Percentiles rank a stretch among this genome's conserved stretches.
These are phyloP conservation scores for Termitomyces eurrhizus DNA, from an alignment of 768 basidiomycete species.

Conservation along the genomic window DNA sequence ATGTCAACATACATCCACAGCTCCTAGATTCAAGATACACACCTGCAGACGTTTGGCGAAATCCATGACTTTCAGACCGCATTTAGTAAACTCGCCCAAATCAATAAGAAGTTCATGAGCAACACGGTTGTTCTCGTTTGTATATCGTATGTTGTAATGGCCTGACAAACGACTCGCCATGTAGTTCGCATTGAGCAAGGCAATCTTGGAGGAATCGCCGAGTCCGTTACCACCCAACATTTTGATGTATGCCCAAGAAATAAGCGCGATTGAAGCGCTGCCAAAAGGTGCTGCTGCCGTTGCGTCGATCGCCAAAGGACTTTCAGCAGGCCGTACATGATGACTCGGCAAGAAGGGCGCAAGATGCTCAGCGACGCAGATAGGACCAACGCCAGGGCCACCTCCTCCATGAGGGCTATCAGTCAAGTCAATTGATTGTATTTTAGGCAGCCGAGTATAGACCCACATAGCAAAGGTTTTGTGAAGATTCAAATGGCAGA, in stretches of 20 bases:
- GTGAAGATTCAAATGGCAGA: conserved; percentile 97
- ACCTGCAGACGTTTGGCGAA: conserved; percentile 96
- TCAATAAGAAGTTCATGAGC: conserved; percentile 97
- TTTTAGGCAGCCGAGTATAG: background rate
- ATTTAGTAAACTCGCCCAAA: conserved; percentile 90
- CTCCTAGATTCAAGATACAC: background rate
- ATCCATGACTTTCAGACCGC: conserved; percentile 88
- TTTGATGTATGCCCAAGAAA: conserved; percentile 99
- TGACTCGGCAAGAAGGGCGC: conserved; percentile 93
- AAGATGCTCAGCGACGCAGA: conserved; percentile 91
- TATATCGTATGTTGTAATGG: conserved; percentile 85
- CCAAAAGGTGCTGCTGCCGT: conserved; percentile 93
- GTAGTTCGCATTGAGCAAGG: conserved; percentile 95
- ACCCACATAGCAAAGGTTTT: conserved; percentile 94
- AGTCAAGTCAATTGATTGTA: background rate
- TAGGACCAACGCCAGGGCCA: conserved; percentile 95
- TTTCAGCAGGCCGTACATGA: conserved; percentile 64
- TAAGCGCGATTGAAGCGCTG: conserved; percentile 90
- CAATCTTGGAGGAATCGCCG: conserved; percentile 77
- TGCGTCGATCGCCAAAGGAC: conserved; percentile 74
- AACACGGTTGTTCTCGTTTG: conserved; percentile 86
- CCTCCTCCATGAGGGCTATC: conserved; percentile 92
- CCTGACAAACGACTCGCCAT: conserved; percentile 85
- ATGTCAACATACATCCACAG: background rate
- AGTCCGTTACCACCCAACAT: conserved; percentile 98